Evolutionary conservation across 495 filamentous ascomycete genomes (phyloP).

Genomic region (Talaromyces adpressus): DNA sequence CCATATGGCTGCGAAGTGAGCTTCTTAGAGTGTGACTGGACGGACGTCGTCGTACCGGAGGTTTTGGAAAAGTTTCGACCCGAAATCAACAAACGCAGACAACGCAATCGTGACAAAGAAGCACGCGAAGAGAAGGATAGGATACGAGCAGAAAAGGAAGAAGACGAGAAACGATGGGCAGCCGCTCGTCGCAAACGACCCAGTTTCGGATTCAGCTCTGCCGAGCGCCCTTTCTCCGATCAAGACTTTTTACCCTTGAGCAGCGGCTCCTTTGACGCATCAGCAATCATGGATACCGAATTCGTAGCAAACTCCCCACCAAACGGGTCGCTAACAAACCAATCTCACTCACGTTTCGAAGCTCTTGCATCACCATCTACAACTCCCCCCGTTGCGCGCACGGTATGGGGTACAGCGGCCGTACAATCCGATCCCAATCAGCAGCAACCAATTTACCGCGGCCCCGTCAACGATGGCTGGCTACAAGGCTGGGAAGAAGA

Average conservation of each 20-base stretch:
- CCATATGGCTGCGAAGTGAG: constrained; percentile 89
- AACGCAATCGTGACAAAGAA: constrained; percentile 80
- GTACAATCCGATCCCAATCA: constrained; percentile 45
- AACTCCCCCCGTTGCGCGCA: constrained; percentile 65
- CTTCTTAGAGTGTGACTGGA: constrained; percentile 97
- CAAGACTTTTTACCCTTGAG: constrained; percentile 63
- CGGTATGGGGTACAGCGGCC: constrained; percentile 80
- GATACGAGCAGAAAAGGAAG: constrained; percentile 75
- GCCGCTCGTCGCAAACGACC: constrained; percentile 41
- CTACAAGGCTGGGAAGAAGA: constrained; percentile 69
- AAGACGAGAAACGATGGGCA: constrained; percentile 59
- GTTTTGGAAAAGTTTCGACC: constrained; percentile 63
- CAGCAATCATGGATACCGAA: constrained; percentile 26
- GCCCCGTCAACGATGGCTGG: constrained; percentile 66
- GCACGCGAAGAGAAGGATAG: constrained; percentile 85
- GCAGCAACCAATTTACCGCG: constrained; percentile 24
- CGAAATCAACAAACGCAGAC: constrained; percentile 74
- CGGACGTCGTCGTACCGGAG: constrained; percentile 73
- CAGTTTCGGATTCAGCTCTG: constrained; percentile 23
- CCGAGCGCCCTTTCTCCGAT: constrained; percentile 35
- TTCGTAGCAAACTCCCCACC: constrained; percentile 46
- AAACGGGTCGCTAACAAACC: constrained; percentile 33
- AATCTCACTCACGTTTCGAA: constrained; percentile 45
- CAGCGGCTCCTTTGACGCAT: constrained; percentile 14
- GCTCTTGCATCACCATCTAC: constrained; percentile 67